phyloP scores from a whole-genome alignment of 257 asterid species.

The Jacaranda copaia region DNA sequence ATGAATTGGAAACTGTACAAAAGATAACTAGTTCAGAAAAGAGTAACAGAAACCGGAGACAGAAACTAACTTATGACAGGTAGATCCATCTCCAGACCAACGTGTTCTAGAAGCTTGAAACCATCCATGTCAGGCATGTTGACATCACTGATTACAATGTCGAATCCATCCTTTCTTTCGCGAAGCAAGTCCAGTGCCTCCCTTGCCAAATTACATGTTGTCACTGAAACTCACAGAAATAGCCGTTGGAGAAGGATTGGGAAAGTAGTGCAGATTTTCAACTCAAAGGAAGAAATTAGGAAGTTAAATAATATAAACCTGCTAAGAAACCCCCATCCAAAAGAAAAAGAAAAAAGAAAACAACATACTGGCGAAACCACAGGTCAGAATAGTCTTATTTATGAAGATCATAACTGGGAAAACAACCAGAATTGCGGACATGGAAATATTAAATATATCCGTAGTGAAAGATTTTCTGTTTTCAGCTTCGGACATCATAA shows the following conservation, averaged over 20 bases:
- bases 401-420: background rate
- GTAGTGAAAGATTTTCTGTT: background rate
- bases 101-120: conserved; percentile 91
- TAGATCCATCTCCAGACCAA: conserved; percentile 96
- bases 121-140: conserved; percentile 99
- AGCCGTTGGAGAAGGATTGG: conserved; percentile 27
- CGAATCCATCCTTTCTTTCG: conserved; percentile 81
- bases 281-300: conserved; percentile 2
- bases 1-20: background rate
- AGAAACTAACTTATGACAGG: conserved; percentile 85
- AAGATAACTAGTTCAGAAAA: background rate
- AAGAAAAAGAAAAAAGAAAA: background rate
- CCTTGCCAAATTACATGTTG: conserved; percentile 76
- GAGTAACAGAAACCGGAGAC: background rate
- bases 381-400: background rate
- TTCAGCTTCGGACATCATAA: background rate
- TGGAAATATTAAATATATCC: background rate
- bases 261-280: conserved; percentile 1
- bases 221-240: conserved; percentile 61
- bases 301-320: too few species aligned
- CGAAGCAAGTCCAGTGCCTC: conserved; percentile 83
- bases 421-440: background rate
- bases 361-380: background rate
- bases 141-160: conserved; percentile 92
- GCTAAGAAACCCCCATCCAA: background rate